Percentiles rank a stretch among this genome's conserved stretches.
Conservation (phyloP, 2,329 filamentous ascomycete genomes). For the Monosporascus sp. region DNA sequence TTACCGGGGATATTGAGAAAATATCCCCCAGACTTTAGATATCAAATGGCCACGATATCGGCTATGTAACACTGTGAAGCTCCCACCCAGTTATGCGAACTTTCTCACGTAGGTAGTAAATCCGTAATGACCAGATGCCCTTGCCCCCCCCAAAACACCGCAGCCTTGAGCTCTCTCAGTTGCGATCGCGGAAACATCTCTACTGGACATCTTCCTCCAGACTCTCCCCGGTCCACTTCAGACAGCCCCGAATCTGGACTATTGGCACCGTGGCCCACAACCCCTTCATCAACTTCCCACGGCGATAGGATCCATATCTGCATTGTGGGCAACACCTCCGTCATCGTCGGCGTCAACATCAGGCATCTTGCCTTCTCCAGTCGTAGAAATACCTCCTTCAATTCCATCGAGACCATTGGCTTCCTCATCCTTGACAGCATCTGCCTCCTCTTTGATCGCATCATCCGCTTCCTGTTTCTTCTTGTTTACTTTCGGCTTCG, state of each 20-base stretch:
- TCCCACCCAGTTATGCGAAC: no score
- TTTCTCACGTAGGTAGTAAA: no score
- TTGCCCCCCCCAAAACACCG: no score
- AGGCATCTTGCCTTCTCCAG: neutral
- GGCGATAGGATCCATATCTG: neutral
- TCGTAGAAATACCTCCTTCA: neutral
- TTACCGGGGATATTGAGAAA: no score
- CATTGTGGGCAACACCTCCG: neutral
- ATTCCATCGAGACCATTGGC: neutral
- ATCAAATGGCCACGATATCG: neutral
- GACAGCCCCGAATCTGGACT: neutral
- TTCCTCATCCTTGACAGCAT: slow-evolving; percentile 2
- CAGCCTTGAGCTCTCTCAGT: no score
- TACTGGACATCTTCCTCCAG: neutral
- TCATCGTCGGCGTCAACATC: neutral
- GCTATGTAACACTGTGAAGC: neutral
- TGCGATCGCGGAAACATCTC: neutral
- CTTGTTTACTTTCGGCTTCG: slow-evolving; percentile 11
- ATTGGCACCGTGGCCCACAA: neutral
- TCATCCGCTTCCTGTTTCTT: slow-evolving; percentile 4
- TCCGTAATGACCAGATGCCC: no score
- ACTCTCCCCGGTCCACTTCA: neutral
- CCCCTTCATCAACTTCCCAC: neutral
- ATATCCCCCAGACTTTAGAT: neutral
- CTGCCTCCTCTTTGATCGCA: slow-evolving; percentile 2